Evolutionary conservation across 257 asterid genomes (phyloP).

Genomic region (Nicotiana attenuata): DNA sequence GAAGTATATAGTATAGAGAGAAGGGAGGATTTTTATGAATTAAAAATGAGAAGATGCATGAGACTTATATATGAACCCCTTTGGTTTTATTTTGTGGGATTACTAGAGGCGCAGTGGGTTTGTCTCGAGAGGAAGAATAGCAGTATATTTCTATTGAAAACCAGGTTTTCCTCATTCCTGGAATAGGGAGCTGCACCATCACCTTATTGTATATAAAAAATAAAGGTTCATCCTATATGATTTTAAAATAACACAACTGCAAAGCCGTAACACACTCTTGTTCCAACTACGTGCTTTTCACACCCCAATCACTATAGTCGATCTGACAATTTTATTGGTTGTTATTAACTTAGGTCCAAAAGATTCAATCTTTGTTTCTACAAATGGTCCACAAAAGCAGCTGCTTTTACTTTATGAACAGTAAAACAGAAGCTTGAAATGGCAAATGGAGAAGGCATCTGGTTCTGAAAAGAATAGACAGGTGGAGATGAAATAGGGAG

Average conservation of each 20-base stretch:
- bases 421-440: background rate
- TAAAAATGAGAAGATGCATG: background rate
- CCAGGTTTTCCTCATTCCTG: conserved; percentile 49
- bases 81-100: background rate
- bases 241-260: background rate
- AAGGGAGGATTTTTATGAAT: background rate
- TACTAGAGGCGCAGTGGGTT: conserved; percentile 40
- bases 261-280: background rate
- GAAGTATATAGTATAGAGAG: background rate
- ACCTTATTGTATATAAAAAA: conserved; percentile 15
- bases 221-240: background rate
- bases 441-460: conserved; percentile 6
- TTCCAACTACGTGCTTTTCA: conserved; percentile 30
- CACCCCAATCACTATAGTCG: conserved; percentile 17
- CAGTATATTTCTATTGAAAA: conserved; percentile 7
- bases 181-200: conserved; percentile 43
- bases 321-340: background rate
- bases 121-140: conserved; percentile 18
- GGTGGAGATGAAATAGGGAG: conserved; percentile 9
- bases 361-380: background rate
- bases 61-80: background rate
- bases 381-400: background rate
- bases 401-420: background rate
- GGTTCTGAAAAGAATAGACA: conserved; percentile 7
- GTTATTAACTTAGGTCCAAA: background rate